Evolutionary conservation across 129 eudicot genomes (phyloP).

Genomic region (Sambucus nigra): DNA sequence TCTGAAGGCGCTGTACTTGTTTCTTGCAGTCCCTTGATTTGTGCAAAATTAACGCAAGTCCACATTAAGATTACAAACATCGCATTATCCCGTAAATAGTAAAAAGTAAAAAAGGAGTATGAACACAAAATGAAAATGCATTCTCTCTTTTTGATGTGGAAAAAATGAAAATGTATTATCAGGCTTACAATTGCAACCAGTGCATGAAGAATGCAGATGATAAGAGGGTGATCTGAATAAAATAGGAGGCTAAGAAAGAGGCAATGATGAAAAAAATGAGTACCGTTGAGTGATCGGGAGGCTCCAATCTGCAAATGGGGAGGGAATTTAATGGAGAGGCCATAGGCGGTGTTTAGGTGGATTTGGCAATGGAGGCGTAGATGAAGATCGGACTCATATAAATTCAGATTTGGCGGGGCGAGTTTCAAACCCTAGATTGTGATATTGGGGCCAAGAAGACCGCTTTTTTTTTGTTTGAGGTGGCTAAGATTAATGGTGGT

Average conservation of each 20-base stretch:
- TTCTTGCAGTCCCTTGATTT: constrained; percentile 32
- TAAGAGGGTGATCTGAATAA: background rate
- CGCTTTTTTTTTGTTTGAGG: background rate
- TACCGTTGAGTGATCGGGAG: constrained; percentile 5
- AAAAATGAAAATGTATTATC: background rate
- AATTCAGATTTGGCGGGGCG: constrained; percentile 18
- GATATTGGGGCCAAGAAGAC: background rate
- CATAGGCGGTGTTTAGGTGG: constrained; percentile 22
- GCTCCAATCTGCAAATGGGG: constrained; percentile 22
- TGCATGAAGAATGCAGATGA: background rate
- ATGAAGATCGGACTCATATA: constrained; percentile 18
- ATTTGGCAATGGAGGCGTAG: constrained; percentile 17
- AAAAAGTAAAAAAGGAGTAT: background rate
- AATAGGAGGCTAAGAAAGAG: background rate
- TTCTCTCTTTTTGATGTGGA: no score
- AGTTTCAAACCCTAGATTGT: constrained; percentile 14
- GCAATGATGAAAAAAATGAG: background rate
- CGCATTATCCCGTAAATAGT: background rate
- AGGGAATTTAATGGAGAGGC: constrained; percentile 23
- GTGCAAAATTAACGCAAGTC: constrained; percentile 18
- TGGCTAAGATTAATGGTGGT: no score
- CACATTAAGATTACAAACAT: constrained; percentile 4
- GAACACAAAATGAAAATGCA: background rate
- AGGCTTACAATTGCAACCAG: background rate
- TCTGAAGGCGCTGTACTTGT: constrained; percentile 27